These are phyloP conservation scores for Peronospora belbahrii DNA, from an alignment of 352 stramenopile species.

Conservation along the genomic window DNA sequence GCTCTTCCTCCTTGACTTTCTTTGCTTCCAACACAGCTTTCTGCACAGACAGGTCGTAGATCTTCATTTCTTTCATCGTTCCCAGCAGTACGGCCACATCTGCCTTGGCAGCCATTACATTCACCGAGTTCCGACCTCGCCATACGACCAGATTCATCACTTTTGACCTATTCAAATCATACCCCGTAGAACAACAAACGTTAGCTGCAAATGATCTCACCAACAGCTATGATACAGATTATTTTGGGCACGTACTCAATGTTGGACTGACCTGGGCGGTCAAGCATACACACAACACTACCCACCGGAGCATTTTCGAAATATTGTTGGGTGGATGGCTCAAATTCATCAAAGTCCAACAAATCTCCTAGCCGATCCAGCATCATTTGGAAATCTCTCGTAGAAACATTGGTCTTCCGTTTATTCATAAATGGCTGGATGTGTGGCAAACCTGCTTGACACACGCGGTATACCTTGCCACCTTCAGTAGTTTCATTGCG, in stretches of 20 bases:
- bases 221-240: background rate
- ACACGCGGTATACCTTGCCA: conserved; percentile 82
- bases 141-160: conserved; percentile 83
- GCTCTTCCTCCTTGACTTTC: conserved; percentile 38
- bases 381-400: conserved; percentile 80
- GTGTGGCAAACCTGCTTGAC: conserved; percentile 78
- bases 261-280: conserved; percentile 44
- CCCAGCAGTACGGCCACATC: conserved; percentile 67
- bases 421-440: conserved; percentile 77
- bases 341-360: conserved; percentile 80
- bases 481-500: conserved; percentile 67
- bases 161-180: conserved; percentile 41
- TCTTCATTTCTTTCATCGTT: conserved; percentile 81
- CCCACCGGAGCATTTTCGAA: conserved; percentile 58
- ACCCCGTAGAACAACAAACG: background rate
- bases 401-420: conserved; percentile 54
- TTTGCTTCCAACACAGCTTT: conserved; percentile 42
- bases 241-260: conserved; percentile 47
- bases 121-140: conserved; percentile 81
- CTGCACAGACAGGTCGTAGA: conserved; percentile 47
- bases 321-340: conserved; percentile 34
- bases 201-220: conserved; percentile 5
- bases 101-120: conserved; percentile 79
- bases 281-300: conserved; percentile 71
- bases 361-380: conserved; percentile 76